These are phyloP conservation scores for Cladosporium velox DNA, from an alignment of 2,329 filamentous ascomycete species.

Conservation along the genomic window DNA sequence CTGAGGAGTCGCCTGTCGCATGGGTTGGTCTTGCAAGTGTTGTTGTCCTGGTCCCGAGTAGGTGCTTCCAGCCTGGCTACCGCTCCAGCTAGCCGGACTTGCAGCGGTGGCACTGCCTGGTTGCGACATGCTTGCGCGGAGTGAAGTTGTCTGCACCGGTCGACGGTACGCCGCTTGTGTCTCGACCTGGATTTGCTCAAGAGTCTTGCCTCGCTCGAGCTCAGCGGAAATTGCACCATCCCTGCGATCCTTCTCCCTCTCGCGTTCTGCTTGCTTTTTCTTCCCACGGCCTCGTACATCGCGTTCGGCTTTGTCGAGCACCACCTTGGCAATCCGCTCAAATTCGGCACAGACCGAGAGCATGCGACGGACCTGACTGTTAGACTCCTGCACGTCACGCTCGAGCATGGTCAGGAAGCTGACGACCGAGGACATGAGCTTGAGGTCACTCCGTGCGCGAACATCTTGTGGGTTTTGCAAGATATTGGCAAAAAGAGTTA, in stretches of 20 bases:
- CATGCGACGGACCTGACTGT: slow-evolving; percentile 91
- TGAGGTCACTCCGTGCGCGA: slow-evolving; percentile 82
- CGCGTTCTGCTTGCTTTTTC: slow-evolving; percentile 69
- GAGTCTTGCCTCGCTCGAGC: slow-evolving; percentile 37
- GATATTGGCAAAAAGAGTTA: slow-evolving; percentile 95
- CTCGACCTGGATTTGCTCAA: slow-evolving; percentile 41
- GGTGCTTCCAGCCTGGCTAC: slow-evolving; percentile 23
- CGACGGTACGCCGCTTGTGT: slow-evolving; percentile 38
- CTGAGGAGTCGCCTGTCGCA: slow-evolving; percentile 12
- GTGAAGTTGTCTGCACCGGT: slow-evolving; percentile 36
- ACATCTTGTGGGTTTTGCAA: slow-evolving; percentile 91
- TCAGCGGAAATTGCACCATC: slow-evolving; percentile 29
- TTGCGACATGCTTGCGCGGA: slow-evolving; percentile 33
- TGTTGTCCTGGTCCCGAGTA: slow-evolving; percentile 15
- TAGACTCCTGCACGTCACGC: slow-evolving; percentile 62
- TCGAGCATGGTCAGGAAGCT: slow-evolving; percentile 87
- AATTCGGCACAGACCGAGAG: slow-evolving; percentile 94
- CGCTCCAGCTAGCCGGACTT: slow-evolving; percentile 34
- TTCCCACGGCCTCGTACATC: slow-evolving; percentile 80
- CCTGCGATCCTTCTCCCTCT: slow-evolving; percentile 39
- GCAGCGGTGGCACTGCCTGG: slow-evolving; percentile 28
- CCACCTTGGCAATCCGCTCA: slow-evolving; percentile 85
- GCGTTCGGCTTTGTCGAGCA: slow-evolving; percentile 87
- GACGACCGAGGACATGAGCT: slow-evolving; percentile 89
- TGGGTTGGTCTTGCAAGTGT: slow-evolving; percentile 11